Evolutionary conservation across 495 filamentous ascomycete species (phyloP).

Genomic region (Tuber umbilicatum): DNA sequence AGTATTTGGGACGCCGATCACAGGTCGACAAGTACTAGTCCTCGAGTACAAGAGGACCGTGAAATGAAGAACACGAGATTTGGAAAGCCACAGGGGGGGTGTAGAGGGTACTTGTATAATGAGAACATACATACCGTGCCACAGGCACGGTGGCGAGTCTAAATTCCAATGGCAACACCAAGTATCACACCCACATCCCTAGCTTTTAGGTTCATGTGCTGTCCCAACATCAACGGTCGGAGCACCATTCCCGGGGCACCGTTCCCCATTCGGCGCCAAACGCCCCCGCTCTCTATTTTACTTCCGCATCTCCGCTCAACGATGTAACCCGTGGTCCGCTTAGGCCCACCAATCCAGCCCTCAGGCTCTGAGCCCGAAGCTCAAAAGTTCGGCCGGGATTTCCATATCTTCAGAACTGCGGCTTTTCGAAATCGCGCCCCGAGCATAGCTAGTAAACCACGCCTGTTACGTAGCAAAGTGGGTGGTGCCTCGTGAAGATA

Average conservation of each 20-base stretch:
- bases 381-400: not conserved
- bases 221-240: not conserved
- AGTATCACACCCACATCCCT: not conserved
- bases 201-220: not conserved
- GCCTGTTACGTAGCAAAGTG: not conserved
- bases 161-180: not conserved
- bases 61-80: not conserved
- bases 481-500: not conserved
- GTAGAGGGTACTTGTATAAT: not conserved
- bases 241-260: not conserved
- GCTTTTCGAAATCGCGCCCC: not conserved
- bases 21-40: not conserved
- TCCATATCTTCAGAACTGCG: not conserved
- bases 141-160: not conserved
- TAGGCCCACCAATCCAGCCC: not conserved
- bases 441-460: not conserved
- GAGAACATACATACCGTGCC: not conserved
- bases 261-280: not conserved
- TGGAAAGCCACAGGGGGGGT: not conserved
- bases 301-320: not conserved
- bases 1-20: not conserved
- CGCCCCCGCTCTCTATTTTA: not conserved
- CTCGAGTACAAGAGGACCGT: not conserved
- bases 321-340: not conserved
- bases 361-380: not conserved